Percentiles rank a stretch among this genome's conserved stretches.
Conservation (phyloP, 805 yeast genomes). For the Barnettozyma siamensis region DNA sequence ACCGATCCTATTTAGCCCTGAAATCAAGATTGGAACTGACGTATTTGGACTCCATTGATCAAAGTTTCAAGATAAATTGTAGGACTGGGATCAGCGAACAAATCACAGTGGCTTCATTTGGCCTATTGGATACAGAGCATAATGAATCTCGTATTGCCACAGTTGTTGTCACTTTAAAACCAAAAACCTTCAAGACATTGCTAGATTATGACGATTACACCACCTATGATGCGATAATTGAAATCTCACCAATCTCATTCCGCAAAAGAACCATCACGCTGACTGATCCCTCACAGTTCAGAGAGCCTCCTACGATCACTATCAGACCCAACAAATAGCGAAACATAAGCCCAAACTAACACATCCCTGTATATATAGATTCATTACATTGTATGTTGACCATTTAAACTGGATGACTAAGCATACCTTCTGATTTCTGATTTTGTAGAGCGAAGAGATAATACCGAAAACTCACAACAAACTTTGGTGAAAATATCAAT, state of each 20-base stretch:
- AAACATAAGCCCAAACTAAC: too few relatives aligned
- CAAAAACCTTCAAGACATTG: conserved; percentile 7
- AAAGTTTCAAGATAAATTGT: conserved; percentile 12
- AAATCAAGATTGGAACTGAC: conserved; percentile 12
- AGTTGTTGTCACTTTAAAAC: conserved; percentile 14
- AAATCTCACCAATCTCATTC: conserved; percentile 11
- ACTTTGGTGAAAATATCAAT: too few relatives aligned
- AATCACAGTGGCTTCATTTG: conserved; percentile 17
- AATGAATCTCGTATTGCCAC: conserved; percentile 12
- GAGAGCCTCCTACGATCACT: conserved; percentile 13
- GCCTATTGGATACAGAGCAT: conserved; percentile 13
- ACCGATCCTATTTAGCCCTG: conserved; percentile 7
- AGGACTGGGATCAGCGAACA: conserved; percentile 11
- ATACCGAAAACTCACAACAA: conserved; percentile 1
- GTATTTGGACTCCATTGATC: conserved; percentile 16
- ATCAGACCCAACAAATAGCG: conserved; percentile 14
- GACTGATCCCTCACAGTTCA: conserved; percentile 9
- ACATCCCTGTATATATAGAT: neutral
- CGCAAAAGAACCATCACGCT: conserved; percentile 10
- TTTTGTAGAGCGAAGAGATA: neutral
- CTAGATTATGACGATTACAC: conserved; percentile 1
- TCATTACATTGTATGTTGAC: too few relatives aligned
- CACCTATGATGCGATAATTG: conserved; percentile 12
- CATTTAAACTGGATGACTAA: too few relatives aligned
- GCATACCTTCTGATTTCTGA: neutral